Evolutionary conservation across 2,329 filamentous ascomycete species (phyloP).

Genomic region (Neofusicoccum cordaticola): DNA sequence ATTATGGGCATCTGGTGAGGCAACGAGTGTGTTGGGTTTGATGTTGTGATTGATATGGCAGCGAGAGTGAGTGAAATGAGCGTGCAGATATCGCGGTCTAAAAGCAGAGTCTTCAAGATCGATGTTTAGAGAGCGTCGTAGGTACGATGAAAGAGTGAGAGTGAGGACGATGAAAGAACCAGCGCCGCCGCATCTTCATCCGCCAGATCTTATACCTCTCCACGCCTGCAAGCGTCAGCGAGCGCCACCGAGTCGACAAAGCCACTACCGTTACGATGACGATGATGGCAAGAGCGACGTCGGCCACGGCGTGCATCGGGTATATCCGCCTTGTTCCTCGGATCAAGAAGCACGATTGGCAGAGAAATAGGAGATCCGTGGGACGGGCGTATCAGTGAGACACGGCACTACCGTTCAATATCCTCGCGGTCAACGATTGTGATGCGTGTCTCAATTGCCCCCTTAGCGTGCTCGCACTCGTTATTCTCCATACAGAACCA

Average conservation of each 20-base stretch:
- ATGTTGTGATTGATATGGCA: too few species aligned
- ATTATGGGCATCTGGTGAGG: background rate
- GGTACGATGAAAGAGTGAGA: too few species aligned
- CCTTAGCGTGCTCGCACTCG: background rate
- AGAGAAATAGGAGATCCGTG: background rate
- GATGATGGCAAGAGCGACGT: background rate
- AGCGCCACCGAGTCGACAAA: background rate
- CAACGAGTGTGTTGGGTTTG: background rate
- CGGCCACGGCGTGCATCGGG: background rate
- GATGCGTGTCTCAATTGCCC: background rate
- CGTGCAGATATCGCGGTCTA: too few species aligned
- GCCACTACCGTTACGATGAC: background rate
- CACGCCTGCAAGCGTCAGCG: background rate
- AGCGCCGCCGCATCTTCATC: background rate
- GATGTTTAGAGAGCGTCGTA: too few species aligned
- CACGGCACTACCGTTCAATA: background rate
- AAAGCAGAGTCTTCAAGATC: too few species aligned
- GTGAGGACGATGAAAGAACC: background rate
- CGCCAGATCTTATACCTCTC: background rate
- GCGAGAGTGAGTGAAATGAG: too few species aligned
- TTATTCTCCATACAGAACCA: background rate
- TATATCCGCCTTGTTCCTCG: background rate
- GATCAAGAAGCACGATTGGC: background rate
- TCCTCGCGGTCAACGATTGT: background rate
- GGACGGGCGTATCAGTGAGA: background rate